Evolutionary conservation across 2,329 filamentous ascomycete species (phyloP).

Genomic region (Whalleya microplaca): DNA sequence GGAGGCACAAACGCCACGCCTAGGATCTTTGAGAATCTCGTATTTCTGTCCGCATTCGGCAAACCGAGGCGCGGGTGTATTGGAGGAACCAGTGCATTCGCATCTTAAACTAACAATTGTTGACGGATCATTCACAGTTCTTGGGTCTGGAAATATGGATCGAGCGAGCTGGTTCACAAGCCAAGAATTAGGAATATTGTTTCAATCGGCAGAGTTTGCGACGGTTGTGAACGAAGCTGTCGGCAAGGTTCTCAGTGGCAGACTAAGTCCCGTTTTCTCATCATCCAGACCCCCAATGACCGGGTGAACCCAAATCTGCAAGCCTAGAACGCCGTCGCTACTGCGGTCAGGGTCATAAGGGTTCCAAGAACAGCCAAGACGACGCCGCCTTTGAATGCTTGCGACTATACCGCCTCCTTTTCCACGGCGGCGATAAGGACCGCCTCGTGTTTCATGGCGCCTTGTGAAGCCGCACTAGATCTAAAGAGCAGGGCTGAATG

Average conservation of each 20-base stretch:
- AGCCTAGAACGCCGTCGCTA: too few species aligned
- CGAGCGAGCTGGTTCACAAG: conserved; percentile 86
- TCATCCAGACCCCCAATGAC: conserved; percentile 6
- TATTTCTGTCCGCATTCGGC: conserved; percentile 54
- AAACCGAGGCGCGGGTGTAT: conserved; percentile 14
- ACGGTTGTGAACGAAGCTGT: conserved; percentile 36
- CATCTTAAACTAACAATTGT: conserved; percentile 80
- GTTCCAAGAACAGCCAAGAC: not conserved
- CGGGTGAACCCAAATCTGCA: not conserved
- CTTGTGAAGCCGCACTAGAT: too few species aligned
- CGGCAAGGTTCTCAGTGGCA: conserved; percentile 38
- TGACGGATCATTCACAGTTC: conserved; percentile 67
- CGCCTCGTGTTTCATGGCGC: too few species aligned
- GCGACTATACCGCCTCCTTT: too few species aligned
- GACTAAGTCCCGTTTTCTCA: conserved; percentile 38
- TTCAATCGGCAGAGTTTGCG: conserved; percentile 45
- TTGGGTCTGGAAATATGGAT: conserved; percentile 85
- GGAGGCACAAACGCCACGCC: conserved; percentile 46
- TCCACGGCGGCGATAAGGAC: too few species aligned
- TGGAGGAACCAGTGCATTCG: conserved; percentile 68
- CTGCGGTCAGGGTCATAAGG: not conserved
- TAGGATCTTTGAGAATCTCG: conserved; percentile 59
- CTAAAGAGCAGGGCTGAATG: too few species aligned
- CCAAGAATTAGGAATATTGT: conserved; percentile 75
- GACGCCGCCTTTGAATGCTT: not conserved